These are phyloP conservation scores for Handroanthus guayacan DNA, from an alignment of 257 asterid genomes.

Conservation along the genomic window DNA sequence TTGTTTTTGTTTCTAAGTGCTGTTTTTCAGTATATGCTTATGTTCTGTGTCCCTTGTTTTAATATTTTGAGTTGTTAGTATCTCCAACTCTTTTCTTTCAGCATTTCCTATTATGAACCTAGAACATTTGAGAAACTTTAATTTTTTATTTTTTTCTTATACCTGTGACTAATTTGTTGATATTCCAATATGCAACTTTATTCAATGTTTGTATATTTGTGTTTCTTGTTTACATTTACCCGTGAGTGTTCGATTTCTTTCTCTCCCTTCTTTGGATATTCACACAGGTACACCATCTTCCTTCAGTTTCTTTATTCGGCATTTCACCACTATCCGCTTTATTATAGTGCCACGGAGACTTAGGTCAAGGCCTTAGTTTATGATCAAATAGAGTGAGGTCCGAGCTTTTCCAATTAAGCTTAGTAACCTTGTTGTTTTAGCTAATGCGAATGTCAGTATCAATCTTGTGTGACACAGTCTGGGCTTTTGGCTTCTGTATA, in stretches of 20 bases:
- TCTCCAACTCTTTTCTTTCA: constrained; percentile 38
- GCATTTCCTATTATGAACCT: constrained; percentile 35
- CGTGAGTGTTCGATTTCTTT: background rate
- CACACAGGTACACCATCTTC: background rate
- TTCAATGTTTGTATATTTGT: background rate
- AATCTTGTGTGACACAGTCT: background rate
- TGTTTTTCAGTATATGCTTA: constrained; percentile 49
- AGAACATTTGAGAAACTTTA: constrained; percentile 34
- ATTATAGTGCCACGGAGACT: background rate
- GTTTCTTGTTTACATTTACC: background rate
- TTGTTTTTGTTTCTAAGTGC: constrained; percentile 47
- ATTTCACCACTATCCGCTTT: background rate
- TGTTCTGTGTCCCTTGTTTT: constrained; percentile 37
- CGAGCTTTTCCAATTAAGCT: background rate
- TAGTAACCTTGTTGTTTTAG: background rate
- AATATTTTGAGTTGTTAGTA: constrained; percentile 42
- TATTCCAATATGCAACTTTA: constrained; percentile 30
- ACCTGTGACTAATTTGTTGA: constrained; percentile 39
- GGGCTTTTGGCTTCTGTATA: background rate
- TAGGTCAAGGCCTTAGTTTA: background rate
- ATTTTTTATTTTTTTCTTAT: constrained; percentile 29
- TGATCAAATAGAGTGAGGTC: background rate
- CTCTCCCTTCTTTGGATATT: background rate
- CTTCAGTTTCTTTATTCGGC: background rate
- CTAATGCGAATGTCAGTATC: background rate